Evolutionary conservation across 2,329 filamentous ascomycete species (phyloP), one percentile per base, ranked within the genome.

Genomic region (Metarhizium sp.): DNA sequence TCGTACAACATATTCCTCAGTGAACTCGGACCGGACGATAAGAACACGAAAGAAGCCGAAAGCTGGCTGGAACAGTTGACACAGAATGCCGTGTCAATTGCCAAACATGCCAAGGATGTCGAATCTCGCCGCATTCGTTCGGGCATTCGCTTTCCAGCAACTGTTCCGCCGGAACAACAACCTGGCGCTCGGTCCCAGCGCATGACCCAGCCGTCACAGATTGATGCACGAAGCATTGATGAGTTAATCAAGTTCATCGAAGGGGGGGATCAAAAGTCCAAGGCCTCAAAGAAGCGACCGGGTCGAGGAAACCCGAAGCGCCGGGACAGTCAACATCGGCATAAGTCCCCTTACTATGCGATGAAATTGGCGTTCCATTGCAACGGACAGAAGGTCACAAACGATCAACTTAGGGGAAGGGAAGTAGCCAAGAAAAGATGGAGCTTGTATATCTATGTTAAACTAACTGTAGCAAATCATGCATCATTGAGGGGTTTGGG

Each of bases 11-110:
- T 96, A 69, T 99, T 99, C 85, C 83, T 92, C 60, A 76, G 78
- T 56, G 85, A 94, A 66, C 85, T 99, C 5, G 94, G 94, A 32
- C 77, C 91, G 2, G 86, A 95, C 43, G 92, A 97, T 71, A 90
- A 92, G 72, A 97, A 99, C 77, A 99, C 94, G 59, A 96, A 96
- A 77, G 94, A 99, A 71, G 92, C 94, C 2, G 92, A 96, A 75
- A 89, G 83, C 66, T 99, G 94, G 94, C 82, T 97, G 29, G 90
- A 96, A 72, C 92, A 96, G 72, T 82, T 99, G 57, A 97, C 92
- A 0, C 89, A 95, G 71, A 96, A 95, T 65, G 94, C 94, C 48
- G 94, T 99, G 45, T 88, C 85, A 38, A 91, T 97, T 62, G 92
- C 92, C 52, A 96, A 95, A 76, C 91, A 95, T 66, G 88, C 90